A percentile compares a stretch with the other conserved stretches of the same genome.
These are phyloP conservation scores for Calonectria fujianensis DNA, from an alignment of 2,329 filamentous ascomycete genomes.

Conservation along the genomic window DNA sequence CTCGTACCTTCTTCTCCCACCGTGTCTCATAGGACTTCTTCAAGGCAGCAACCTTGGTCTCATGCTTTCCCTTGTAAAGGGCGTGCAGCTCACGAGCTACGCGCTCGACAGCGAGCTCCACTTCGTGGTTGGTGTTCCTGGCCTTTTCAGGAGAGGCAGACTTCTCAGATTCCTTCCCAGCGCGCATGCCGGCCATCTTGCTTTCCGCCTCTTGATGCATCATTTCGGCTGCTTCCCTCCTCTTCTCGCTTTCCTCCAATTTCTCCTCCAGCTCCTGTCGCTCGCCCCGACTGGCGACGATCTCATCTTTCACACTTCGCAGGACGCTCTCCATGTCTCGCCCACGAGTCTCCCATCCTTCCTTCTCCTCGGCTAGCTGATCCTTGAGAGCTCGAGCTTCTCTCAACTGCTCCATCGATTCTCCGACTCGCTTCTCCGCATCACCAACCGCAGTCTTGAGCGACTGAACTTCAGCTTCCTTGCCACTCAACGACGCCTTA, in stretches of 20 bases:
- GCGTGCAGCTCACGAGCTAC: slow-evolving; percentile 95
- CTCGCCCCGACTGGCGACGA: slow-evolving; percentile 85
- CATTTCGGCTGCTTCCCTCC: slow-evolving; percentile 83
- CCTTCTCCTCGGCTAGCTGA: slow-evolving; percentile 83
- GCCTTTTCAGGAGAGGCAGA: slow-evolving; percentile 61
- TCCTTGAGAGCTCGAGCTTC: slow-evolving; percentile 84
- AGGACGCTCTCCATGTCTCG: slow-evolving; percentile 90
- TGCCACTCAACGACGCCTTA: slow-evolving; percentile 91
- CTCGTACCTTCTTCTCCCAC: slow-evolving; percentile 90
- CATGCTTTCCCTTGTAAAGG: slow-evolving; percentile 97
- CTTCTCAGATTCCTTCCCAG: slow-evolving; percentile 70
- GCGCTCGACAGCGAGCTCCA: slow-evolving; percentile 90
- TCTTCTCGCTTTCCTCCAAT: slow-evolving; percentile 85
- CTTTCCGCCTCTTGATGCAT: slow-evolving; percentile 85
- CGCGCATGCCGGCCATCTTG: slow-evolving; percentile 84
- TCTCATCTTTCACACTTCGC: slow-evolving; percentile 86
- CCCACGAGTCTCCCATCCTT: slow-evolving; percentile 88
- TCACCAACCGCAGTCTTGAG: slow-evolving; percentile 92
- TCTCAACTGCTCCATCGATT: slow-evolving; percentile 87
- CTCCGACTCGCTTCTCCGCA: slow-evolving; percentile 92
- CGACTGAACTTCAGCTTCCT: slow-evolving; percentile 92
- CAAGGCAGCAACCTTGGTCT: slow-evolving; percentile 93
- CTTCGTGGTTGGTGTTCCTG: slow-evolving; percentile 72
- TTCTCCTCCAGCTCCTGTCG: slow-evolving; percentile 85
- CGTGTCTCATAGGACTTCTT: slow-evolving; percentile 90